Evolutionary conservation across 2,329 filamentous ascomycete species (phyloP).

Genomic region (Gremmenia infestans): DNA sequence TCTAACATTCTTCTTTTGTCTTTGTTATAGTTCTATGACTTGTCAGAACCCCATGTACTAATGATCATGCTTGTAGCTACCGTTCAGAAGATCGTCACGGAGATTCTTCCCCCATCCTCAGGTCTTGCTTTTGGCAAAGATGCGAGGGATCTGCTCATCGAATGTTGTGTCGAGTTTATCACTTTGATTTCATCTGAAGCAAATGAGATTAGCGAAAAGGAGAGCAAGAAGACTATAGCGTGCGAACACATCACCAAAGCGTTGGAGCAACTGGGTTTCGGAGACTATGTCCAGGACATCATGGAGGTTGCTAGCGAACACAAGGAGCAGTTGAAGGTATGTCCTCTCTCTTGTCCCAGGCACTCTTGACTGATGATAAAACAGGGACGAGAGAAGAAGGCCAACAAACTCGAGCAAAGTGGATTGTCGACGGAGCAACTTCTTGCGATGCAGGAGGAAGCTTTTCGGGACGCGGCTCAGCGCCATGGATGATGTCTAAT

Average conservation of each 20-base stretch:
- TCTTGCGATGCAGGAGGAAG: slow-evolving; percentile 80
- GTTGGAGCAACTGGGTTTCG: slow-evolving; percentile 85
- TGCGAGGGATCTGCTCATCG: slow-evolving; percentile 89
- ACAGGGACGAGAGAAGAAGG: slow-evolving; percentile 91
- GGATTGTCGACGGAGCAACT: slow-evolving; percentile 89
- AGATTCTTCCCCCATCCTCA: slow-evolving; percentile 75
- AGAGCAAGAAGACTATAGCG: slow-evolving; percentile 98
- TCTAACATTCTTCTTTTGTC: neutral
- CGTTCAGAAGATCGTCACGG: slow-evolving; percentile 83
- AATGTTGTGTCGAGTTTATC: slow-evolving; percentile 99
- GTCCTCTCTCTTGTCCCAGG: slow-evolving; percentile 22
- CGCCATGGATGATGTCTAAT: slow-evolving; percentile 27
- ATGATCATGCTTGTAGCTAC: slow-evolving; percentile 45
- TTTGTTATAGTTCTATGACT: neutral
- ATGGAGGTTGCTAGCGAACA: slow-evolving; percentile 83
- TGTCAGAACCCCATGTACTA: neutral
- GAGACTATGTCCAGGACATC: slow-evolving; percentile 85
- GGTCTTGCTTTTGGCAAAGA: slow-evolving; percentile 91
- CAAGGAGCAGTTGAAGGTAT: slow-evolving; percentile 86
- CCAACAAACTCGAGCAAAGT: slow-evolving; percentile 93
- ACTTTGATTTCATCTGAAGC: slow-evolving; percentile 97
- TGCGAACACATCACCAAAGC: slow-evolving; percentile 97
- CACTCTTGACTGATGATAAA: neutral
- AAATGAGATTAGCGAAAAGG: slow-evolving; percentile 97
- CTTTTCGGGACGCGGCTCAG: slow-evolving; percentile 69